Conservation (phyloP, 2,329 filamentous ascomycete genomes). For the Talaromyces marneffei region DNA sequence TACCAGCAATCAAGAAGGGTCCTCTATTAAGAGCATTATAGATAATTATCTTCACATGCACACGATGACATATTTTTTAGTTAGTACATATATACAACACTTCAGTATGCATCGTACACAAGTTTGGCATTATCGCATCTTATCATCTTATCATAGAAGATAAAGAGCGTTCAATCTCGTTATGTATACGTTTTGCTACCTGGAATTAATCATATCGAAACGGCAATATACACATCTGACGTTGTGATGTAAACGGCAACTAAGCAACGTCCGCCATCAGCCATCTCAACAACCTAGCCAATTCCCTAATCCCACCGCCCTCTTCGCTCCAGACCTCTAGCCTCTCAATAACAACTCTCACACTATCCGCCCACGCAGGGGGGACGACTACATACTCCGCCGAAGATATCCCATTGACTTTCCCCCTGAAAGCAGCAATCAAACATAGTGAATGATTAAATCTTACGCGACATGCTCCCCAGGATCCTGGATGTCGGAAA, state of each 20-base stretch:
- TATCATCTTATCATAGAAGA: too few species aligned
- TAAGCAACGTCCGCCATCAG: conserved; percentile 19
- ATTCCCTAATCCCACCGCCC: conserved; percentile 21
- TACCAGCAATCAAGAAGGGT: conserved; percentile 6
- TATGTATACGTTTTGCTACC: not conserved
- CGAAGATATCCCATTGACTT: conserved; percentile 16
- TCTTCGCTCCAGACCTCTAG: conserved; percentile 22
- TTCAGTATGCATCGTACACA: too few species aligned
- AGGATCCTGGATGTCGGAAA: conserved; percentile 23
- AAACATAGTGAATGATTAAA: conserved; percentile 24
- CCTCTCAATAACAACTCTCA: conserved; percentile 21
- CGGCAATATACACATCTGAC: too few species aligned
- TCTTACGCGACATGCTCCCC: conserved; percentile 24
- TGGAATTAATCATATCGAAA: too few species aligned
- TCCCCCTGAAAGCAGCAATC: conserved; percentile 21
- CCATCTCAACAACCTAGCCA: conserved; percentile 21
- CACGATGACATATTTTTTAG: too few species aligned
- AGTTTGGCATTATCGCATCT: too few species aligned
- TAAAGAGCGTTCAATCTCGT: not conserved
- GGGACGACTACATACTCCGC: conserved; percentile 21
- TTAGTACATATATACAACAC: too few species aligned
- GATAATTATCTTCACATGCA: too few species aligned
- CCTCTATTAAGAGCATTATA: conserved; percentile 6
- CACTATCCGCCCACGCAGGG: conserved; percentile 20
- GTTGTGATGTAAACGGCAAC: not conserved